Percentiles rank a stretch among this genome's conserved stretches.
These are phyloP conservation scores for Ceratobasidium sp. DNA, from an alignment of 1,284 basidiomycete genomes.

Conservation along the genomic window DNA sequence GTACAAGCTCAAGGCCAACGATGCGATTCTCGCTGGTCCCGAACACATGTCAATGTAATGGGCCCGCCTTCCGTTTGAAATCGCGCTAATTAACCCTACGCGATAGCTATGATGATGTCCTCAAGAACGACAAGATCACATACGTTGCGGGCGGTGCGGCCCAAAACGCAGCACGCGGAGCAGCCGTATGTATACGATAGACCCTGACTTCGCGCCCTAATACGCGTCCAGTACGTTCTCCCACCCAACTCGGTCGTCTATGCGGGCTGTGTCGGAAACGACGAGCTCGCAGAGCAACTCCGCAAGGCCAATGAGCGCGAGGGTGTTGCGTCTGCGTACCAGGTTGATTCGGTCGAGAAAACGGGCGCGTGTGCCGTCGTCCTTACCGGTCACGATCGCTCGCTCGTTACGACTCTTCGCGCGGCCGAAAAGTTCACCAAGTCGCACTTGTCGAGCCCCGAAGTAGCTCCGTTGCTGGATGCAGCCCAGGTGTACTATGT, in stretches of 20 bases:
- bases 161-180: constrained; percentile 95
- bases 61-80: not conserved
- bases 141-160: constrained; percentile 98
- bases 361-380: constrained; percentile 98
- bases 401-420: constrained; percentile 88
- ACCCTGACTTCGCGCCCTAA: constrained; percentile 20
- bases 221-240: constrained; percentile 77
- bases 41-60: constrained; percentile 85
- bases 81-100: not conserved
- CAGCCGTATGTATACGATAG: constrained; percentile 72
- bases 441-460: constrained; percentile 78
- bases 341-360: constrained; percentile 83
- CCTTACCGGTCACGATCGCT: constrained; percentile 92
- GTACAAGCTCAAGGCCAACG: constrained; percentile 93
- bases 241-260: constrained; percentile 93
- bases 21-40: constrained; percentile 93
- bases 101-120: constrained; percentile 85
- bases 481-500: constrained; percentile 91
- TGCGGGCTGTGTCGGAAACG: constrained; percentile 93
- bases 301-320: constrained; percentile 93
- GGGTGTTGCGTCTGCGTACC: constrained; percentile 88
- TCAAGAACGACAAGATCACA: constrained; percentile 72
- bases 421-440: constrained; percentile 89
- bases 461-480: constrained; percentile 79
- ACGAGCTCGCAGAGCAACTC: constrained; percentile 88